Conservation (phyloP, 2,329 filamentous ascomycete species). For the Xylariaceae sp. region DNA sequence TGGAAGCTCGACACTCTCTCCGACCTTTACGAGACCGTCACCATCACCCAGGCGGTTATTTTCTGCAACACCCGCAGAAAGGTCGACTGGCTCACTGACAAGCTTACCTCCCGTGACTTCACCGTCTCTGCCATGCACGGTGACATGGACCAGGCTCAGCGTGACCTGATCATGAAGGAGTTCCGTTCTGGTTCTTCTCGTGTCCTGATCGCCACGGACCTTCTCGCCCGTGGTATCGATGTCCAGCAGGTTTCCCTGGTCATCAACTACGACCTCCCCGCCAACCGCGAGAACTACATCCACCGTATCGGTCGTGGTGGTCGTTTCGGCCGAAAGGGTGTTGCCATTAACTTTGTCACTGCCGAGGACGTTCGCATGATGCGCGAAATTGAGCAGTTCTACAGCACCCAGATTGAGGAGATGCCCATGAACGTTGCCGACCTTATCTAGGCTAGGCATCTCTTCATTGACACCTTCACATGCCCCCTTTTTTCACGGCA, state of each 20-base stretch:
- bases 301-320: constrained; percentile 99
- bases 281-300: constrained; percentile 99
- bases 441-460: constrained; percentile 54
- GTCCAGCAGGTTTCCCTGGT: constrained; percentile 99
- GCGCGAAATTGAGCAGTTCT: constrained; percentile 99
- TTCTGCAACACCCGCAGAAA: constrained; percentile 99
- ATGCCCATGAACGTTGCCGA: constrained; percentile 95
- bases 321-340: constrained; percentile 99
- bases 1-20: constrained; percentile 99
- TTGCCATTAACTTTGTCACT: constrained; percentile 99
- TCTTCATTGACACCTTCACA: constrained; percentile 2
- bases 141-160: constrained; percentile 97
- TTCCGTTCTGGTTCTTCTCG: constrained; percentile 98
- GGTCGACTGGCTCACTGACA: constrained; percentile 99
- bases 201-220: constrained; percentile 96
- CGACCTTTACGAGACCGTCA: constrained; percentile 98
- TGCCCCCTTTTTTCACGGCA: constrained; percentile 25
- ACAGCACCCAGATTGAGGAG: constrained; percentile 99
- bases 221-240: constrained; percentile 98
- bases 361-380: constrained; percentile 99
- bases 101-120: constrained; percentile 97
- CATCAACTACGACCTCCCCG: constrained; percentile 99
- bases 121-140: constrained; percentile 99
- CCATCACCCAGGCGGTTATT: constrained; percentile 98
- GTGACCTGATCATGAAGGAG: constrained; percentile 99